Percentiles rank a stretch among this genome's conserved stretches.
phyloP scores from a whole-genome alignment of 371 early-diverging fungal species.

The Apophysomyces ossiformis region DNA sequence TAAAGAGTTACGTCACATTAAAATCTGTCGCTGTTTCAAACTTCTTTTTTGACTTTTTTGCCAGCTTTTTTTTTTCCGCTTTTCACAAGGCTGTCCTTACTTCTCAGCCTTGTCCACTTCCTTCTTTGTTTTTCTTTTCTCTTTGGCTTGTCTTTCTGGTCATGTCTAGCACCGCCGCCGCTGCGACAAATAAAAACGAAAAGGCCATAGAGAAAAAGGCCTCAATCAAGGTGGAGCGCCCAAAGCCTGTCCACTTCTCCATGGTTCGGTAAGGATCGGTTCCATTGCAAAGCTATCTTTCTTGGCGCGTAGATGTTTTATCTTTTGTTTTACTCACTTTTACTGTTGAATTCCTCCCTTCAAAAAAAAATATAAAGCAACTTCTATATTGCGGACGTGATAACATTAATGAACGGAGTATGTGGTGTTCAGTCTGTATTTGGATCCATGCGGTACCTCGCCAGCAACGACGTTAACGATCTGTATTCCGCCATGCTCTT shows the following conservation, averaged over 20 bases:
- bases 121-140: slow-evolving; percentile 1
- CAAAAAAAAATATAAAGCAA: slow-evolving; percentile 41
- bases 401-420: slow-evolving; percentile 87
- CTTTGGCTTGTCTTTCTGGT: background rate
- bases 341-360: background rate
- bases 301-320: background rate
- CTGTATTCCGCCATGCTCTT: slow-evolving; percentile 74
- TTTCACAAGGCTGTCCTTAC: background rate
- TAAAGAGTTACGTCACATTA: too few relatives aligned
- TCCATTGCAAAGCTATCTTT: background rate
- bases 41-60: too few relatives aligned
- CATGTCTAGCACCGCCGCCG: background rate
- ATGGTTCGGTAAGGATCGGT: slow-evolving; percentile 21
- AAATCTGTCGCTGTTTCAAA: background rate
- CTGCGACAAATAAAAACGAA: background rate
- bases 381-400: slow-evolving; percentile 84
- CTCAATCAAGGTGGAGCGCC: background rate
- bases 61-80: too few relatives aligned
- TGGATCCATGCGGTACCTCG: slow-evolving; percentile 80
- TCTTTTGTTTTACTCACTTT: background rate
- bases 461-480: slow-evolving; percentile 62
- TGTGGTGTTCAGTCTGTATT: slow-evolving; percentile 84
- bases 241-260: slow-evolving; percentile 19
- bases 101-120: background rate
- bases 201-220: background rate